Evolutionary conservation across 495 filamentous ascomycete species (phyloP).

Genomic region (Neurospora cerealis): DNA sequence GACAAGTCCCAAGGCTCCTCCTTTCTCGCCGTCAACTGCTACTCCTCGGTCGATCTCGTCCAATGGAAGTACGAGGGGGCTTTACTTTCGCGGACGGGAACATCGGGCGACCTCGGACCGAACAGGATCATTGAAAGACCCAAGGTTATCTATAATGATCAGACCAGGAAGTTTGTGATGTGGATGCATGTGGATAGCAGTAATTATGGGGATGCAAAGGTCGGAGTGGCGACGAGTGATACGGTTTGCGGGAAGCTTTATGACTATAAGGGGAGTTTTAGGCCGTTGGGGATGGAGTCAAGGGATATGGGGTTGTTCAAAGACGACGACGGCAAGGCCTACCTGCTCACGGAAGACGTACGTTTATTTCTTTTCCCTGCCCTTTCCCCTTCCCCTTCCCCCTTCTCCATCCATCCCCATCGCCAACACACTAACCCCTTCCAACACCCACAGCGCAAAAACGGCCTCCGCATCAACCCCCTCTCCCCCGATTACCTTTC

Average conservation of each 20-base stretch:
- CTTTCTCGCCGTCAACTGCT: slow-evolving; percentile 53
- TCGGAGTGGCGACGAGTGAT: slow-evolving; percentile 50
- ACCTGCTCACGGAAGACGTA: slow-evolving; percentile 56
- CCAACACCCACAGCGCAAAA: slow-evolving; percentile 23
- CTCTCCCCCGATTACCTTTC: slow-evolving; percentile 39
- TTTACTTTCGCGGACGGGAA: slow-evolving; percentile 35
- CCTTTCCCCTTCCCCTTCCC: slow-evolving; percentile 13
- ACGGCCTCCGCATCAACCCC: slow-evolving; percentile 42
- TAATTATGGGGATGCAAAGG: slow-evolving; percentile 53
- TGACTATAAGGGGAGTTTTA: slow-evolving; percentile 23
- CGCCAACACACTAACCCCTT: not conserved
- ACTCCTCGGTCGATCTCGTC: slow-evolving; percentile 47
- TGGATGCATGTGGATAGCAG: slow-evolving; percentile 60
- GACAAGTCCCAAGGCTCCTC: slow-evolving; percentile 49
- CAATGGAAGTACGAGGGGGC: slow-evolving; percentile 51
- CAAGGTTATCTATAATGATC: slow-evolving; percentile 52
- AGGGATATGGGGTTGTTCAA: slow-evolving; percentile 55
- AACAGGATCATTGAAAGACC: slow-evolving; percentile 55
- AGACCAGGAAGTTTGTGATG: slow-evolving; percentile 42
- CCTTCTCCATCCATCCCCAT: not conserved
- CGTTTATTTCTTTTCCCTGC: slow-evolving; percentile 1
- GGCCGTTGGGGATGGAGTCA: slow-evolving; percentile 42
- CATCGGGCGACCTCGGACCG: slow-evolving; percentile 49
- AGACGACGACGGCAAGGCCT: slow-evolving; percentile 49
- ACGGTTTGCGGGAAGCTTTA: slow-evolving; percentile 48